Evolutionary conservation across 2,329 filamentous ascomycete genomes (phyloP).

Genomic region (Fusarium sp.): DNA sequence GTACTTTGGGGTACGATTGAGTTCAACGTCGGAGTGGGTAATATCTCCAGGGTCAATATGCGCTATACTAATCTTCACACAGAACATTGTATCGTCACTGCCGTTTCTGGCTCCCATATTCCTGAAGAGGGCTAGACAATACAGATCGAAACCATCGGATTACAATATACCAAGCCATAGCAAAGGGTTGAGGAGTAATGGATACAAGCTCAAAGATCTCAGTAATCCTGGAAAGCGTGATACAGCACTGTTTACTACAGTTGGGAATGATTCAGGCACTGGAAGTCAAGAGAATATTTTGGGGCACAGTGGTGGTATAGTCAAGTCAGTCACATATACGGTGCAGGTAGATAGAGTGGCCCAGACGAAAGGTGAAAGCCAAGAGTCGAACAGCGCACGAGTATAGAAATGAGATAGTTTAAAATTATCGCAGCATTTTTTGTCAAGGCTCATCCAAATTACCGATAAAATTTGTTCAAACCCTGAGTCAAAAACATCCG

Average conservation of each 20-base stretch:
- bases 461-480: background rate
- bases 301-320: conserved; percentile 51
- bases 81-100: conserved; percentile 62
- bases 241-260: conserved; percentile 48
- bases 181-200: conserved; percentile 48
- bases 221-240: conserved; percentile 48
- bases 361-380: background rate
- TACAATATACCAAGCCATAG: conserved; percentile 47
- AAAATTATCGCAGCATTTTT: too few relatives aligned
- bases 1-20: conserved; percentile 69
- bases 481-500: background rate
- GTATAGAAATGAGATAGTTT: background rate
- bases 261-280: conserved; percentile 43
- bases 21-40: conserved; percentile 67
- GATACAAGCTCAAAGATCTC: conserved; percentile 57
- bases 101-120: conserved; percentile 61
- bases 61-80: background rate
- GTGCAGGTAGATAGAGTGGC: conserved; percentile 52
- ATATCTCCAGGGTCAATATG: fast-evolving
- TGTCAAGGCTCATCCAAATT: background rate
- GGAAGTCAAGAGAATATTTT: conserved; percentile 58
- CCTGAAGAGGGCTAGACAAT: conserved; percentile 58
- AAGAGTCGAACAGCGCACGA: background rate
- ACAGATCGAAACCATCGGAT: conserved; percentile 55
- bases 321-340: conserved; percentile 59